Evolutionary conservation across 2,329 filamentous ascomycete genomes (phyloP), one percentile per base, ranked within the genome.

Genomic region (Aspergillus spinulosporus): DNA sequence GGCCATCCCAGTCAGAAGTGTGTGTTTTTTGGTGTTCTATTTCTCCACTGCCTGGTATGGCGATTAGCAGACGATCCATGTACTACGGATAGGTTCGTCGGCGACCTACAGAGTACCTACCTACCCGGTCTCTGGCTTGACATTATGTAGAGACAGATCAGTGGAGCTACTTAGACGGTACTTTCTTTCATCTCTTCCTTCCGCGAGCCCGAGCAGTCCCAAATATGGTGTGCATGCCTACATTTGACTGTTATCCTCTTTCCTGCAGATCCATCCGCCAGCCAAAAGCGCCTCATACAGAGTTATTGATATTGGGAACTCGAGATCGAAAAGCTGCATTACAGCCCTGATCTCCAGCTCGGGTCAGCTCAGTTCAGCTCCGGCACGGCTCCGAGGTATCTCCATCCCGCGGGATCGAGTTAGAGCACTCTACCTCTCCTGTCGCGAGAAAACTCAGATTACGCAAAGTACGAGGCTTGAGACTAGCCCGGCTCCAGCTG

Each of bases 1-100:
- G 37, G 37, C 12, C 37, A 40, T 14, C 37, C 37, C 11, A 11
- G 32, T 34, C 32, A 34, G 21, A 21, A 21, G 21, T 21, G 21
- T 21, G 21, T 47, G 29, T 11, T n/a, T 26, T 36, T 36, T n/a
- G 31, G 39, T 6, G 21, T 21, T 42, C n/a, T 14, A 21, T 8
- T 42, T 42, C 39, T 42, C 39, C 39, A 42, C 39, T 52, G 32
- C 49, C 49, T 45, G 31, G 28, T 45, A 36, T 26, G 42, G 49
- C 49, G n/a, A 39, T 11, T 6, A 43, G 40, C 49, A 52, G 49
- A 37, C 14, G 40, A 39, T 52, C 49, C 26, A 44, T 21, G 8
- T 21, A 21, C 21, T 21, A 21, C n/a, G 29, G 44, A 34, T 32
- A 11, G 43, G 44, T 47, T 47, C 44, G 9, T 47, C 44, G 21